Base-by-base conservation (phyloP, 2,329 filamentous ascomycete species). In the Orbilia quercus region DNA sequence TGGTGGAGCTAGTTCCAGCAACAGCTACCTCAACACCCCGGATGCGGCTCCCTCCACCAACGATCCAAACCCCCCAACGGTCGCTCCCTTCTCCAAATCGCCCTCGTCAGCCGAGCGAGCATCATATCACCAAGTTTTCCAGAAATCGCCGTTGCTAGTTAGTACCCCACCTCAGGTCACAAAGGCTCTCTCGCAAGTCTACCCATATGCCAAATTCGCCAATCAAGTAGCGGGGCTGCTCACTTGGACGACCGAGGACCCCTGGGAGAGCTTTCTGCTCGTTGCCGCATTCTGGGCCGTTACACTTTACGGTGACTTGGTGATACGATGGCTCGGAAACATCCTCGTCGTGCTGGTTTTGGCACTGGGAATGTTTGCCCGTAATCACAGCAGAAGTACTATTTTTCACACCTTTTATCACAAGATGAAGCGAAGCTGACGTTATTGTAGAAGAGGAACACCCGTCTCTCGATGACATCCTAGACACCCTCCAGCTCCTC, bases 161-260 rank as follows among this genome's bases (percentile, higher is more conserved):
- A 92, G 94, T 14, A 99, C 95, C 7, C 95, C 95, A 45, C 95
- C 95, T 1, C 91, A 96, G 79, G 90, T 99, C 80, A 99, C 95
- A 1, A 88, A 95, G 77, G 93, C 94, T 12, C 85, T 99, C 72
- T 94, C 94, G 75, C 97, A 98, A 80, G 96, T 93, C 75, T 94
- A 99, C 80, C 93, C 95, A 0, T 98, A 97, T 80, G 84, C 99
- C 6, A 84, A 96, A 6, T 92, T 93, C 4, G 83, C 98, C 66
- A 98, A 97, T 80, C 91, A 90, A 79, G 81, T 96, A 14, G 90
- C 87, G 1, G 95, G 94, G 0, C 83, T 99, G 74, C 79, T 99
- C 75, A 96, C 91, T 82, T 99, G 95, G 95, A 96, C 92, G 7
- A 93, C 90, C 0, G 90, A 87, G 40, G 95, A 99, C 80, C 89